phyloP scores from a whole-genome alignment of 2,329 filamentous ascomycete species.

The Achaetomium macrosporum region DNA sequence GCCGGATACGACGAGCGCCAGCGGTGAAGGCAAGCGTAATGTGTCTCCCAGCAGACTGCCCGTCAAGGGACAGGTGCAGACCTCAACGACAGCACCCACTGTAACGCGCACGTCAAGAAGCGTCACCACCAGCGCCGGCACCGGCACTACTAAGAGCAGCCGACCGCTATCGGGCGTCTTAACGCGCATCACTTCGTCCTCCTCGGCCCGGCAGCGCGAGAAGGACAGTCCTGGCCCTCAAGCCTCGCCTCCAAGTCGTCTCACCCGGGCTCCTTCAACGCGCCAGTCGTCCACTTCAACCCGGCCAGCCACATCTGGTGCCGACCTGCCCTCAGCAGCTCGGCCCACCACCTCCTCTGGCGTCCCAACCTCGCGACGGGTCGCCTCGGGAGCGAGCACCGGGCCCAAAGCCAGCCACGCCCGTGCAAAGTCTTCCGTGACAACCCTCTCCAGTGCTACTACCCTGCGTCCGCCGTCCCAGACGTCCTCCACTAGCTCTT shows the following conservation, averaged over 20 bases:
- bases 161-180: slow-evolving; percentile 24
- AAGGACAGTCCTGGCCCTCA: neutral
- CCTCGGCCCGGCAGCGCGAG: slow-evolving; percentile 7
- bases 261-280: slow-evolving; percentile 4
- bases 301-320: neutral
- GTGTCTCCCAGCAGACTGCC: slow-evolving; percentile 47
- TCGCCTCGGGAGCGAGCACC: slow-evolving; percentile 8
- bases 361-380: slow-evolving; percentile 16
- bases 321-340: neutral
- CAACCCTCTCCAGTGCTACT: slow-evolving; percentile 34
- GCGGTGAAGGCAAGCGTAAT: slow-evolving; percentile 27
- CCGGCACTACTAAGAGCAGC: slow-evolving; percentile 19
- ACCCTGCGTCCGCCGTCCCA: slow-evolving; percentile 33
- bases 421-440: slow-evolving; percentile 39
- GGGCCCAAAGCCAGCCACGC: slow-evolving; percentile 21
- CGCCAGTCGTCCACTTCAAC: slow-evolving; percentile 10
- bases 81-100: slow-evolving; percentile 12
- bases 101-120: slow-evolving; percentile 6
- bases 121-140: slow-evolving; percentile 19
- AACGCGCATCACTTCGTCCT: slow-evolving; percentile 13
- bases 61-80: slow-evolving; percentile 36
- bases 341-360: slow-evolving; percentile 28
- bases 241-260: neutral
- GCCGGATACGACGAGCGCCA: slow-evolving; percentile 7
- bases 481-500: slow-evolving; percentile 13